Conservation (phyloP, 2,329 filamentous ascomycete genomes). For the Claviceps spartinae region DNA sequence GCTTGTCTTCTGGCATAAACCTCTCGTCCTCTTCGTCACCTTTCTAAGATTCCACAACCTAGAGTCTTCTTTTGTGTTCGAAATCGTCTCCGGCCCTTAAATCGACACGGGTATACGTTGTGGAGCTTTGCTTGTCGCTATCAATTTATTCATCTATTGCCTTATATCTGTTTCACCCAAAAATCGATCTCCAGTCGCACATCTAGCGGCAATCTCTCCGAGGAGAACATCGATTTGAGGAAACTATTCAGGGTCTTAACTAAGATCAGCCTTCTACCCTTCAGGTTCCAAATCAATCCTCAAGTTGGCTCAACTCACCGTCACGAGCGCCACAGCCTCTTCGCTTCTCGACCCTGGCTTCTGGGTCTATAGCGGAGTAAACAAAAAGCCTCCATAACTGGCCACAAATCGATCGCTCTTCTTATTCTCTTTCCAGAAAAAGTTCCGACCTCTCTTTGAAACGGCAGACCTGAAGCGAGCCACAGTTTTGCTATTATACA, state of each 20-base stretch:
- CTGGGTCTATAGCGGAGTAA: slow-evolving; percentile 93
- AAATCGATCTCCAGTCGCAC: not conserved
- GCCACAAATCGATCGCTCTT: not conserved
- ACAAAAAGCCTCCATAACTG: slow-evolving; percentile 96
- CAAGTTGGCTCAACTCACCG: slow-evolving; percentile 88
- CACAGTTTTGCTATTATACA: slow-evolving; percentile 17
- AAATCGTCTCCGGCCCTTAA: no score
- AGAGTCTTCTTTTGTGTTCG: no score
- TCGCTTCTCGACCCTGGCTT: slow-evolving; percentile 84
- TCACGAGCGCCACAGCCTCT: slow-evolving; percentile 55
- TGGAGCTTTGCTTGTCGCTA: not conserved
- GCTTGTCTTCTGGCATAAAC: not conserved
- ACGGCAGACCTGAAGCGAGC: slow-evolving; percentile 3
- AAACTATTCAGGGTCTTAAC: not conserved
- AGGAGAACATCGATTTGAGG: not conserved
- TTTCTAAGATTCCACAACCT: no score
- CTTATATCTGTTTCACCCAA: not conserved
- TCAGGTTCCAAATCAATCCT: slow-evolving; percentile 45
- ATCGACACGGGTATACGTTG: not conserved
- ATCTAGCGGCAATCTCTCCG: not conserved
- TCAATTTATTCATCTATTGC: not conserved
- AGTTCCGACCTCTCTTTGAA: not conserved
- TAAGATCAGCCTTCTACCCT: not conserved
- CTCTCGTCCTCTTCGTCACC: not conserved
- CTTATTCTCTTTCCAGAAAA: not conserved